A percentile compares a stretch with the other conserved stretches of the same genome.
These are phyloP conservation scores for Metarhizium brunneum DNA, from an alignment of 2,329 filamentous ascomycete genomes.

Conservation along the genomic window DNA sequence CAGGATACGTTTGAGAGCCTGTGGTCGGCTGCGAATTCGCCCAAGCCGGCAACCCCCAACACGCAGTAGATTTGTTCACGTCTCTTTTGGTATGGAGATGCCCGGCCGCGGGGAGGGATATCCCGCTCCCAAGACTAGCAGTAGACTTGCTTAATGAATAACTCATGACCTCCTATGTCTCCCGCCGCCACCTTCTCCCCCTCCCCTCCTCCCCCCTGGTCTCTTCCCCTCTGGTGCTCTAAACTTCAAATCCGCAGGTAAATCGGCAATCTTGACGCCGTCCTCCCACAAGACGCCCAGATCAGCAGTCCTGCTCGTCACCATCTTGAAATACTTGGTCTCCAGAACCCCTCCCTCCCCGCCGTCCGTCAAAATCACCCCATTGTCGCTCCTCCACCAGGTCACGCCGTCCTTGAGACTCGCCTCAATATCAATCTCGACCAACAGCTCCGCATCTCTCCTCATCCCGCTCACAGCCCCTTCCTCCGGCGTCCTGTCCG, in stretches of 20 bases:
- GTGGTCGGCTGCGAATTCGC: background rate
- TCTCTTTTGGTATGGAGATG: background rate
- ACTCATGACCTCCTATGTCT: constrained; percentile 24
- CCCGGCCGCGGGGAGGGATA: background rate
- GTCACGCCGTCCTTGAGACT: constrained; percentile 53
- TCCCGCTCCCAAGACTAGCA: background rate
- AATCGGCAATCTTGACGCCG: constrained; percentile 55
- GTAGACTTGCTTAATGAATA: background rate
- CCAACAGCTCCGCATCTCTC: constrained; percentile 62
- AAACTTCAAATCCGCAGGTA: constrained; percentile 51
- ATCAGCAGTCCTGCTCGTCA: constrained; percentile 50
- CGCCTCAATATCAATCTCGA: constrained; percentile 64
- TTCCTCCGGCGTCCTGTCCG: constrained; percentile 44
- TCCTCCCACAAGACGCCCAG: constrained; percentile 61
- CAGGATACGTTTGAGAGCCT: constrained; percentile 1
- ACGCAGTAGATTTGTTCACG: background rate
- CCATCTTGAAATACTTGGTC: constrained; percentile 60
- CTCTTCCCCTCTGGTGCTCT: constrained; percentile 40
- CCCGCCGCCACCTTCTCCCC: constrained; percentile 15
- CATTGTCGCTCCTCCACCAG: constrained; percentile 77
- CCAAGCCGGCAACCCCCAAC: background rate
- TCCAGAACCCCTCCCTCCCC: constrained; percentile 53
- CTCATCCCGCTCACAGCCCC: constrained; percentile 74
- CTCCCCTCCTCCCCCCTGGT: constrained; percentile 14
- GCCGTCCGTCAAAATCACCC: constrained; percentile 59